Evolutionary conservation across 495 filamentous ascomycete species (phyloP).

Genomic region (Hyaloscypha bicolor): DNA sequence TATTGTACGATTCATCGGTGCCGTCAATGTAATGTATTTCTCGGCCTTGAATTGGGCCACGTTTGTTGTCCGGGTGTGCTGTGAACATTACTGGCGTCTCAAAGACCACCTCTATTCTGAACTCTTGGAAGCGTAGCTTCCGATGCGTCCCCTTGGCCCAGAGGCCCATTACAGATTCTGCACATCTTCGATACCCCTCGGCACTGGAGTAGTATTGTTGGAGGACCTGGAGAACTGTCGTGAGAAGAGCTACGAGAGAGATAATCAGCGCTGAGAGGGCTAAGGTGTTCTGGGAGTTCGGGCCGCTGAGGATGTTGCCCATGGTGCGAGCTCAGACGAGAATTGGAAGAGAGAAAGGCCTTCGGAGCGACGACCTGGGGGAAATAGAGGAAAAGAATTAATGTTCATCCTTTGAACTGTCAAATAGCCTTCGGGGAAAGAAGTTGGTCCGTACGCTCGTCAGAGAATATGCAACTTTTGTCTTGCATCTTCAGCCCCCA

Average conservation of each 20-base stretch:
- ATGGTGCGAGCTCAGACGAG: conserved; percentile 9
- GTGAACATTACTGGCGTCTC: conserved; percentile 53
- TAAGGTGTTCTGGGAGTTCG: conserved; percentile 30
- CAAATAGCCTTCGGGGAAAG: neutral
- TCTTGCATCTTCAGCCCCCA: conserved; percentile 8
- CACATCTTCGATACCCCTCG: conserved; percentile 33
- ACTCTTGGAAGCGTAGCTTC: conserved; percentile 41
- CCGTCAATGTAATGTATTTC: conserved; percentile 44
- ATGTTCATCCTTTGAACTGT: conserved; percentile 13
- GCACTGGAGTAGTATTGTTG: conserved; percentile 34
- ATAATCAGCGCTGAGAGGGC: conserved; percentile 29
- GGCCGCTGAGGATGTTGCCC: conserved; percentile 11
- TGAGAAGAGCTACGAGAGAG: conserved; percentile 29
- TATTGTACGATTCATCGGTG: conserved; percentile 36
- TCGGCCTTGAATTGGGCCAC: conserved; percentile 40
- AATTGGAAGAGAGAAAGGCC: neutral
- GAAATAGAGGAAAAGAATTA: neutral
- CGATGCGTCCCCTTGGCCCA: conserved; percentile 47
- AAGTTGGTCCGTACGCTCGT: neutral
- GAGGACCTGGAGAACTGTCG: conserved; percentile 32
- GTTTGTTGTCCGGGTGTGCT: conserved; percentile 41
- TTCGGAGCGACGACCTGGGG: neutral
- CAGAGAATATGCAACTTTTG: neutral
- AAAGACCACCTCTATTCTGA: conserved; percentile 53
- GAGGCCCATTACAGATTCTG: conserved; percentile 42